Evolutionary conservation across 2,329 filamentous ascomycete species (phyloP), one percentile per base, ranked within the genome.

Genomic region (Mariannaea sp.): DNA sequence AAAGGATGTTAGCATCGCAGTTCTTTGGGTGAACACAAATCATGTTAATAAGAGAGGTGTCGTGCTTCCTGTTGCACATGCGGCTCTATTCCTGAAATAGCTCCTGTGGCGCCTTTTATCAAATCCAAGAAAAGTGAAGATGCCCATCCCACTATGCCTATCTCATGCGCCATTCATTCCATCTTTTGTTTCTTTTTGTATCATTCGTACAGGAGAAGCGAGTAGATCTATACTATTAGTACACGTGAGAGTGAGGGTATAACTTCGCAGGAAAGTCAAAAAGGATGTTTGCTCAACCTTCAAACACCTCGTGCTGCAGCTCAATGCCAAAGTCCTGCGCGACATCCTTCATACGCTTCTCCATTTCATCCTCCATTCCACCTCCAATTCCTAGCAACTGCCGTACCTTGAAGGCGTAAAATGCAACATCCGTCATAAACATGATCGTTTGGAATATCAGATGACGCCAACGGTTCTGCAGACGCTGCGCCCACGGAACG

Each of bases 281-380:
- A 14, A 33, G 36, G n/a, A 14, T 22, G 10, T n/a, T n/a, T 7
- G 10, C 60, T 65, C 65, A 96, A 4, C 93, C 92, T 51, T 95
- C 90, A 74, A 97, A 97, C 2, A 96, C 82, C 33, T 86, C 85
- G 70, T 95, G 90, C 69, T 96, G 89, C 60, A 97, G 74, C 72
- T 97, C 92, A 3, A 97, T 84, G 0, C 94, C 94, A 75, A 94
- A 92, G 63, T 95, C 92, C 69, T 89, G 90, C 1, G 92, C 93
- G 79, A 97, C 89, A 52, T 80, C 83, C 72, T 83, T 87, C 92
- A 97, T 95, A 63, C 88, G 83, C 67, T 83, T 82, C 77, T 97
- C 94, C 57, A 97, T 86, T 70, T 93, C 91, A 68, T 97, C 93
- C 70, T 97, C 94, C 89, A 97, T 94, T 0, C 92, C 92, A 8